Evolutionary conservation across 2,329 filamentous ascomycete genomes (phyloP).

Genomic region (Claviceps capensis): DNA sequence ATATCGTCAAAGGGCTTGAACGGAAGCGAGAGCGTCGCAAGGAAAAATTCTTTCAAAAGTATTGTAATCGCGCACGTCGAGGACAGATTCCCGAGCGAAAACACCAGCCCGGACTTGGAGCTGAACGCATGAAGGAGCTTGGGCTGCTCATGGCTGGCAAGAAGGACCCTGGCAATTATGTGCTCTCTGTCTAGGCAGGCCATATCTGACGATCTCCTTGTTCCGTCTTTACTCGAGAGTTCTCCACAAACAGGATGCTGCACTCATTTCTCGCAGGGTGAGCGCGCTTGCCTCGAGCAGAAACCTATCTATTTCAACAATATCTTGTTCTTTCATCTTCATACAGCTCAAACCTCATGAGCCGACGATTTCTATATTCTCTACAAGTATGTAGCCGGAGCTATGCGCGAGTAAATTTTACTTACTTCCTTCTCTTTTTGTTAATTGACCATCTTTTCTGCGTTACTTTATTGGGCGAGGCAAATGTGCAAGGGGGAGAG

Average conservation of each 20-base stretch:
- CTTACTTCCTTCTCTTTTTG: neutral
- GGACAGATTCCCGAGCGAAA: slow-evolving; percentile 47
- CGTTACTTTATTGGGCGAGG: neutral
- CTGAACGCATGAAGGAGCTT: slow-evolving; percentile 72
- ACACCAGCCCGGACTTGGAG: slow-evolving; percentile 71
- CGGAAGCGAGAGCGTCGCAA: slow-evolving; percentile 84
- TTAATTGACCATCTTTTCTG: slow-evolving; percentile 1
- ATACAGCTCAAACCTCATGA: slow-evolving; percentile 3
- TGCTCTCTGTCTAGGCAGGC: slow-evolving; percentile 51
- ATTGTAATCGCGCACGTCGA: slow-evolving; percentile 71
- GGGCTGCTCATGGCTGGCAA: slow-evolving; percentile 81
- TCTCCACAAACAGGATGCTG: neutral
- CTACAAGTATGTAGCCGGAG: neutral
- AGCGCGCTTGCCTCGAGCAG: neutral
- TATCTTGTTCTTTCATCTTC: neutral
- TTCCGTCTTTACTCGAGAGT: neutral
- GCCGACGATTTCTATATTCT: slow-evolving; percentile 1
- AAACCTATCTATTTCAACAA: neutral
- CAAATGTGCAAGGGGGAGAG: slow-evolving; percentile 9
- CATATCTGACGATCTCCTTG: neutral
- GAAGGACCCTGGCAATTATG: slow-evolving; percentile 58
- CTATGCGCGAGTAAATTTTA: slow-evolving; percentile 6
- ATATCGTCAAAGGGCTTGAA: slow-evolving; percentile 93
- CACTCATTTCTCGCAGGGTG: neutral
- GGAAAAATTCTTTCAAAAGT: slow-evolving; percentile 84